Conservation (phyloP, 1,139 yeast genomes). For the Debaryomyces coudertii region DNA sequence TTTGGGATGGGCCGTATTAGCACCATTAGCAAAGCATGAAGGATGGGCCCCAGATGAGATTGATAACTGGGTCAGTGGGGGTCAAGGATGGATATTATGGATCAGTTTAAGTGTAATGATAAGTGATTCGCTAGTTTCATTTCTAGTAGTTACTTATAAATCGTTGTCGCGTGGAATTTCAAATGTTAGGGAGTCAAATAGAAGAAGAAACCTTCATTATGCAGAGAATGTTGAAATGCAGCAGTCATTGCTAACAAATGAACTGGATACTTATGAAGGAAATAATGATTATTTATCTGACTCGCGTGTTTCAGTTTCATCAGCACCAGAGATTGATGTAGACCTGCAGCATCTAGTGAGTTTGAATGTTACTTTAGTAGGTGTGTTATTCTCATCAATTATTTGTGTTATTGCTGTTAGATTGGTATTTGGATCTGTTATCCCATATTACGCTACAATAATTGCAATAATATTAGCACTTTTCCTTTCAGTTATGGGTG, state of each 20-base stretch:
- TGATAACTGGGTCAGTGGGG: constrained; percentile 91
- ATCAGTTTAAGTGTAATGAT: constrained; percentile 91
- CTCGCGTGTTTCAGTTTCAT: not conserved
- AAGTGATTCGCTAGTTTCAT: constrained; percentile 84
- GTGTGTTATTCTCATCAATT: constrained; percentile 65
- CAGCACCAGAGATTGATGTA: constrained; percentile 15
- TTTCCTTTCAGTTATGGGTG: constrained; percentile 80
- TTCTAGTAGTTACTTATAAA: constrained; percentile 60
- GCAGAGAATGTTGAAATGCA: constrained; percentile 14
- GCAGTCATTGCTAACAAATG: constrained; percentile 12
- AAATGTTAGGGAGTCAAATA: constrained; percentile 6
- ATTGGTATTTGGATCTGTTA: constrained; percentile 65
- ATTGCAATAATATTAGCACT: constrained; percentile 76
- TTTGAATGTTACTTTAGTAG: constrained; percentile 53
- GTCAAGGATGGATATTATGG: constrained; percentile 98
- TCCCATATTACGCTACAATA: constrained; percentile 72
- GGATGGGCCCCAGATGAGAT: constrained; percentile 92
- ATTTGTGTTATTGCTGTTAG: constrained; percentile 68
- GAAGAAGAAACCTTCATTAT: constrained; percentile 6
- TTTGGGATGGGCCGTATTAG: constrained; percentile 88
- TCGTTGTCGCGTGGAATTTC: constrained; percentile 30
- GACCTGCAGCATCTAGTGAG: constrained; percentile 53
- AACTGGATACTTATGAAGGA: not conserved
- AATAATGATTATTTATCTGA: not conserved
- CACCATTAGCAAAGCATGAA: constrained; percentile 69